Conservation (phyloP, 805 yeast genomes). For the Yamadazyma ubonensis region DNA sequence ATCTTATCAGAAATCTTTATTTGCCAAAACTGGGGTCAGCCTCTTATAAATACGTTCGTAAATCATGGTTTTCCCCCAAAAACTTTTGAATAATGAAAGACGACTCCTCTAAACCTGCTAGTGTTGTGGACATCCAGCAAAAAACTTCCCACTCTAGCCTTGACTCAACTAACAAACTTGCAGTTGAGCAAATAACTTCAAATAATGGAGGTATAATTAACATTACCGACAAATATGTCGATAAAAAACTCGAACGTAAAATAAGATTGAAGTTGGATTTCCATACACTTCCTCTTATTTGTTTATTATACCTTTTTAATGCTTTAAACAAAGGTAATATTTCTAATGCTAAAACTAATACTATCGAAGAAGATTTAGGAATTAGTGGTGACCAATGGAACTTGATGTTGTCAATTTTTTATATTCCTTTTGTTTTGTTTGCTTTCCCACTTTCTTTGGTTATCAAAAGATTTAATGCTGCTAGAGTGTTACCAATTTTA, state of each 20-base stretch:
- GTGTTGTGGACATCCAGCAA: conserved; percentile 2
- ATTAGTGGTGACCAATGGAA: conserved; percentile 46
- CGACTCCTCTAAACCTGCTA: conserved; percentile 5
- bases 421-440: conserved; percentile 44
- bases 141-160: conserved; percentile 7
- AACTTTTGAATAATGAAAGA: conserved; percentile 6
- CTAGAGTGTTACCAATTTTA: conserved; percentile 43
- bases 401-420: conserved; percentile 44
- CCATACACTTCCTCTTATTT: conserved; percentile 44
- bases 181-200: conserved; percentile 17
- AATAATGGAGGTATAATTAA: conserved; percentile 18
- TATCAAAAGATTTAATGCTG: conserved; percentile 43
- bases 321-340: conserved; percentile 51
- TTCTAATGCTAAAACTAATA: conserved; percentile 50
- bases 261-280: conserved; percentile 42
- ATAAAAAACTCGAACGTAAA: conserved; percentile 25
- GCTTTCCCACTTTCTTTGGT: conserved; percentile 44
- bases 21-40: conserved; percentile 1
- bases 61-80: not conserved
- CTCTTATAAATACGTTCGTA: conserved; percentile 1
- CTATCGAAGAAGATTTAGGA: conserved; percentile 41
- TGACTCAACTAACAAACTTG: conserved; percentile 6
- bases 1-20: not conserved
- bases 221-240: conserved; percentile 14
- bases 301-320: conserved; percentile 47